Percentiles rank a stretch among this genome's conserved stretches.
Conservation (phyloP, 2,329 filamentous ascomycete species). For the Aspergillus amoenus region DNA sequence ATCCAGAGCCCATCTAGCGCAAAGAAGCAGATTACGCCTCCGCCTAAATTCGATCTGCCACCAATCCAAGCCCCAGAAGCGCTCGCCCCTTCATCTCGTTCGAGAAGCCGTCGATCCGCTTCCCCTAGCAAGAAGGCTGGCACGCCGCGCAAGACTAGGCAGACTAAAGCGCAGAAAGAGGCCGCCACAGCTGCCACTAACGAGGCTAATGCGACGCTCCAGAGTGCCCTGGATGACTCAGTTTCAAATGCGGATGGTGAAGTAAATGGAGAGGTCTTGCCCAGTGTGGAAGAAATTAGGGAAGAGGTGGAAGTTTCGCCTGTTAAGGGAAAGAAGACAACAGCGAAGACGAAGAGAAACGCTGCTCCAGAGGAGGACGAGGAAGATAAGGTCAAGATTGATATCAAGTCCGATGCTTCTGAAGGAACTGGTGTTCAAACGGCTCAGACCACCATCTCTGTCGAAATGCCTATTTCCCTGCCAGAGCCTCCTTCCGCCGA, state of each 20-base stretch:
- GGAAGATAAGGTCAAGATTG: slow-evolving; percentile 60
- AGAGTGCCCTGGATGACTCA: slow-evolving; percentile 48
- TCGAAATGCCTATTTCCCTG: slow-evolving; percentile 69
- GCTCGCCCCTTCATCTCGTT: slow-evolving; percentile 37
- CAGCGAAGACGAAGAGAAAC: slow-evolving; percentile 23
- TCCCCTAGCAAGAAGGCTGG: slow-evolving; percentile 53
- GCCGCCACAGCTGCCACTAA: slow-evolving; percentile 50
- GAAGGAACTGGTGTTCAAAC: slow-evolving; percentile 58
- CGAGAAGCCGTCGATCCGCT: slow-evolving; percentile 59
- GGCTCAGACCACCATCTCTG: slow-evolving; percentile 70
- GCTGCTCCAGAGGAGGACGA: slow-evolving; percentile 14
- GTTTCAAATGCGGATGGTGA: slow-evolving; percentile 31
- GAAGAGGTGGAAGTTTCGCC: slow-evolving; percentile 27
- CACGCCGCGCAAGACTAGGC: slow-evolving; percentile 56
- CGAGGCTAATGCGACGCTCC: slow-evolving; percentile 49
- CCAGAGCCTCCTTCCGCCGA: slow-evolving; percentile 71
- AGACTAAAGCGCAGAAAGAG: slow-evolving; percentile 50
- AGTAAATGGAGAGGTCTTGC: slow-evolving; percentile 25
- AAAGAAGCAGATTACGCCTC: slow-evolving; percentile 73
- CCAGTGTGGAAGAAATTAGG: slow-evolving; percentile 28
- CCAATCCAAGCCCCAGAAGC: slow-evolving; percentile 40
- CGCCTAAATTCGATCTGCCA: slow-evolving; percentile 72
- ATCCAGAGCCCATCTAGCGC: slow-evolving; percentile 64
- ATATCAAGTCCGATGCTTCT: slow-evolving; percentile 57
- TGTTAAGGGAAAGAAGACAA: slow-evolving; percentile 22